Conservation (phyloP, 345 rosid genomes). For the Gossypium bickii region DNA sequence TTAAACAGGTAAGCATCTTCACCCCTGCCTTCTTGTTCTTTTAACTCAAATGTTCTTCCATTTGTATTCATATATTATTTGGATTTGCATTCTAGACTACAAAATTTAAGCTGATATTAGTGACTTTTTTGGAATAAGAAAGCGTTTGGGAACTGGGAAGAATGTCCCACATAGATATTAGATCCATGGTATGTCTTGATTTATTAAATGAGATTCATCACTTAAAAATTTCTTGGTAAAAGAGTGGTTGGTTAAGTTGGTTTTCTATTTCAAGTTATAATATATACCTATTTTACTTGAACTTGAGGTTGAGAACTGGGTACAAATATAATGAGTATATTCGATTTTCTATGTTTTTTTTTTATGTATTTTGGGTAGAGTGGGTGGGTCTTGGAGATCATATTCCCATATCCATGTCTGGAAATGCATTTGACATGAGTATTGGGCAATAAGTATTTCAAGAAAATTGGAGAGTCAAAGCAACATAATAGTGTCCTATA, state of each 20-base stretch:
- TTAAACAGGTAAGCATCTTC: slow-evolving; percentile 50
- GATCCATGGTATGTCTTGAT: neutral
- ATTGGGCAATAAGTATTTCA: neutral
- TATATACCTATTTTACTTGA: neutral
- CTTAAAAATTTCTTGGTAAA: neutral
- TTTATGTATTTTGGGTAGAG: neutral
- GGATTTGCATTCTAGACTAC: neutral
- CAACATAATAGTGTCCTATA: neutral
- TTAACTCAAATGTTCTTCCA: neutral
- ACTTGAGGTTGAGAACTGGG: neutral
- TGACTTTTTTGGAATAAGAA: neutral
- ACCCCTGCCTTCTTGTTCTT: neutral
- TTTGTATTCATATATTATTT: neutral
- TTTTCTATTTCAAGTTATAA: neutral
- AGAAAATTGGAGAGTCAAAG: neutral
- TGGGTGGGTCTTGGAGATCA: neutral
- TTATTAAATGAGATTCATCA: neutral
- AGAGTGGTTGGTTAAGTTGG: neutral
- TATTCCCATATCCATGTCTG: neutral
- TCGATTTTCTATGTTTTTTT: neutral
- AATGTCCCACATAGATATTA: neutral
- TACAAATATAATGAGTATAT: neutral
- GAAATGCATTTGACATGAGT: neutral
- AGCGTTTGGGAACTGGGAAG: neutral
- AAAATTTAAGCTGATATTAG: neutral